Percentiles rank a stretch among this genome's conserved stretches.
phyloP scores from a whole-genome alignment of 495 filamentous ascomycete species.

The Extremus antarcticus region DNA sequence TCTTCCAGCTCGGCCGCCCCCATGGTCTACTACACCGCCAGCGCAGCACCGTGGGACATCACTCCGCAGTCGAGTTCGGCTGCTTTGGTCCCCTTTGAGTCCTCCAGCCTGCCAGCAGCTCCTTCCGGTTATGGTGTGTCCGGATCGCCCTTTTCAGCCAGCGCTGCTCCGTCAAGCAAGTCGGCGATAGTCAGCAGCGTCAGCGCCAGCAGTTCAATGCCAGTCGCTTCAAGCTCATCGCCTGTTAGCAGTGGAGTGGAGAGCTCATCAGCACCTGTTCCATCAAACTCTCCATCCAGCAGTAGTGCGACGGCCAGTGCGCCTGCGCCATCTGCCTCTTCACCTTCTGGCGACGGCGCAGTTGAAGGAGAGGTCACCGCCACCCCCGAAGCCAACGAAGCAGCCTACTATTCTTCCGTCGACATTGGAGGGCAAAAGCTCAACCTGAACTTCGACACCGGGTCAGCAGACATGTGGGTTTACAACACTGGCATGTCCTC shows the following conservation, averaged over 20 bases:
- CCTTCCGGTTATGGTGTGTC: not conserved
- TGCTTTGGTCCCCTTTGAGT: not conserved
- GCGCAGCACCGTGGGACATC: not conserved
- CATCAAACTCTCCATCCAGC: not conserved
- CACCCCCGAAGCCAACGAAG: constrained; percentile 49
- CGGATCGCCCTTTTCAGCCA: not conserved
- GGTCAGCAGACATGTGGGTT: constrained; percentile 78
- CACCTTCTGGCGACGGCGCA: not conserved
- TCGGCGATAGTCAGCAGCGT: too few species aligned
- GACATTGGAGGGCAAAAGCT: constrained; percentile 62
- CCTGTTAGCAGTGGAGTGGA: not conserved
- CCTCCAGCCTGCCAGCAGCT: not conserved
- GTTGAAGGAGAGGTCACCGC: constrained; percentile 45
- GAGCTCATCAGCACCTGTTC: not conserved
- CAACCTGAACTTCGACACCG: constrained; percentile 73
- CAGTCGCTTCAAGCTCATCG: not conserved
- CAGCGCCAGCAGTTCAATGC: too few species aligned
- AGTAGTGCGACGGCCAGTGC: not conserved
- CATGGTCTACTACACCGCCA: not conserved
- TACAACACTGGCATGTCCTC: constrained; percentile 54
- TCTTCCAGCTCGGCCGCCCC: not conserved
- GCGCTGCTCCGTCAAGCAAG: not conserved
- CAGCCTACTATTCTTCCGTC: constrained; percentile 62
- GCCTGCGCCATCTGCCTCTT: not conserved
- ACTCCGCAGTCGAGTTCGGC: not conserved